A percentile compares a stretch with the other conserved stretches of the same genome.
Evolutionary conservation across 208 protist genomes (phyloP).

Genomic region (Leishmania arabica): DNA sequence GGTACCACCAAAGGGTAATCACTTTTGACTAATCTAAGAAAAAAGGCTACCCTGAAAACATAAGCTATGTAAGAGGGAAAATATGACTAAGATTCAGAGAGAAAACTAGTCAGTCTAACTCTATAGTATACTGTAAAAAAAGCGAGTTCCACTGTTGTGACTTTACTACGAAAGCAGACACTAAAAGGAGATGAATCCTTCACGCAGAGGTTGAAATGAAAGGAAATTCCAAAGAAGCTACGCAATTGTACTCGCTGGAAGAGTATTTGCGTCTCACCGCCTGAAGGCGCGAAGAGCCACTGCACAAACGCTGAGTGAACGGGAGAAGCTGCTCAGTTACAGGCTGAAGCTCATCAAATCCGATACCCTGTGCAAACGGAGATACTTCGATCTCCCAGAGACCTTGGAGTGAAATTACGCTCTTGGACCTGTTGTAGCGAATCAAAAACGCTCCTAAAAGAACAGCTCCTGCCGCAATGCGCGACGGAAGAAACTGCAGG

Average conservation of each 20-base stretch:
- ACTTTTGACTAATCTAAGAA: not conserved
- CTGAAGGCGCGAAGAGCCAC: conserved; percentile 57
- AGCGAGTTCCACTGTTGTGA: not conserved
- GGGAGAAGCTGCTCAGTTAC: conserved; percentile 53
- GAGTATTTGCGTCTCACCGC: conserved; percentile 69
- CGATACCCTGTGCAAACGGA: conserved; percentile 40
- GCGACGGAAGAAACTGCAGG: conserved; percentile 65
- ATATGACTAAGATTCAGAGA: not conserved
- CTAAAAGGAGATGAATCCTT: not conserved
- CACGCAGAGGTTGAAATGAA: conserved; percentile 21
- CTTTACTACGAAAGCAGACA: not conserved
- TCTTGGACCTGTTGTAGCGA: conserved; percentile 25
- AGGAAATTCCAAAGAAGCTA: conserved; percentile 60
- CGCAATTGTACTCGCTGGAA: conserved; percentile 42
- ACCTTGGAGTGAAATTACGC: conserved; percentile 20
- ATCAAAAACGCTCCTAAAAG: conserved; percentile 59
- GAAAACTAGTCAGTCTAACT: conserved; percentile 8
- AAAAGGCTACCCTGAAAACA: not conserved
- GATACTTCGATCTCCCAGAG: conserved; percentile 58
- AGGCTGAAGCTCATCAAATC: conserved; percentile 43
- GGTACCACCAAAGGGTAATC: not conserved
- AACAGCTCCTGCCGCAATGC: conserved; percentile 57
- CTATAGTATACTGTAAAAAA: conserved; percentile 8
- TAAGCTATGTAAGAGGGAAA: not conserved
- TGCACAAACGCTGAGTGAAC: conserved; percentile 58